Percentiles rank a stretch among this genome's conserved stretches.
These are phyloP conservation scores for Fraxinus baroniana DNA, from an alignment of 305 asterid genomes.

Conservation along the genomic window DNA sequence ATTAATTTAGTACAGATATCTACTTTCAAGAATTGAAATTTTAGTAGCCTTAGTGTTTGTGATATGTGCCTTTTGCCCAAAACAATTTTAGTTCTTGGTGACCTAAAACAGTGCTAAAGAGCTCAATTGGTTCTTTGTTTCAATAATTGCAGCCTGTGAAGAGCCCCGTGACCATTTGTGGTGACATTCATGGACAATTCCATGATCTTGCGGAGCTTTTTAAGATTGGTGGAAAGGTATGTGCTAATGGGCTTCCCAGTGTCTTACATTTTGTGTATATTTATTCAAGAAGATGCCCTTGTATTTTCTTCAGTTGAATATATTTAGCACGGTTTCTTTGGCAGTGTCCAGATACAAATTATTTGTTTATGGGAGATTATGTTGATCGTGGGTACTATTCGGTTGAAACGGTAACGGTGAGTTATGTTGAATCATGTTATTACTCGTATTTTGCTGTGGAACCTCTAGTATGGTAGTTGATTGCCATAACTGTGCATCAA, in stretches of 20 bases:
- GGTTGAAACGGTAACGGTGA: conserved; percentile 74
- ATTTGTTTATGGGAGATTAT: conserved; percentile 81
- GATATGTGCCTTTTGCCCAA: neutral
- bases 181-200: conserved; percentile 63
- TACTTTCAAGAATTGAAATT: neutral
- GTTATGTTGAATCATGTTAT: conserved; percentile 10
- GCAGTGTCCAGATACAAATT: conserved; percentile 76
- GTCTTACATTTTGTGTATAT: conserved; percentile 7
- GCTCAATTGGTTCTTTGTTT: neutral
- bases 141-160: conserved; percentile 48
- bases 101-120: neutral
- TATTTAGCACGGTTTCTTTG: conserved; percentile 10
- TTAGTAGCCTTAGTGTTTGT: neutral
- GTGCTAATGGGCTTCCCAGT: neutral
- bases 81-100: neutral
- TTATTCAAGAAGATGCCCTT: neutral
- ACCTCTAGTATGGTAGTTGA: neutral
- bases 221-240: conserved; percentile 58
- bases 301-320: neutral
- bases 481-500: neutral
- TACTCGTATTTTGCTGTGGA: neutral
- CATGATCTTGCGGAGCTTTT: conserved; percentile 66
- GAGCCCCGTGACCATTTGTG: conserved; percentile 62
- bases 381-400: conserved; percentile 83
- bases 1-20: neutral